Conservation (phyloP, 2,329 filamentous ascomycete species). For the Fusarium sp. region DNA sequence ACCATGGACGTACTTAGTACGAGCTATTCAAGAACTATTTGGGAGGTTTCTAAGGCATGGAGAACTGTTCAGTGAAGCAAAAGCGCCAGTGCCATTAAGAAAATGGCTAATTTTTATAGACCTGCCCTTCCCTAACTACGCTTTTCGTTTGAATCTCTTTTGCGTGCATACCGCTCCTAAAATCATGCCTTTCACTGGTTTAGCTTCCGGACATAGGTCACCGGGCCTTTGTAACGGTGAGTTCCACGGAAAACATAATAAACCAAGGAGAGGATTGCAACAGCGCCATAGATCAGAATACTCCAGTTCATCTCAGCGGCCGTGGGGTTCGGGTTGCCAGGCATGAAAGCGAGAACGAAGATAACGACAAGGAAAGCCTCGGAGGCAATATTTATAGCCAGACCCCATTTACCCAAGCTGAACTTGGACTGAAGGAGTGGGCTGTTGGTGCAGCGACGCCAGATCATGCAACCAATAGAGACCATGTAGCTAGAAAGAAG, state of each 20-base stretch:
- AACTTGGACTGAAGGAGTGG: conserved; percentile 38
- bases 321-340: conserved; percentile 33
- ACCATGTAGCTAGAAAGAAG: conserved; percentile 44
- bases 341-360: conserved; percentile 43
- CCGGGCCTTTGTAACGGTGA: conserved; percentile 37
- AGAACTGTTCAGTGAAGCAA: too few relatives aligned
- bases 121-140: rapidly evolving
- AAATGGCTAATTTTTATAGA: too few relatives aligned
- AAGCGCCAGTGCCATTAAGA: too few relatives aligned
- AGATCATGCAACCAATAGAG: conserved; percentile 44
- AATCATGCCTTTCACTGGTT: conserved; percentile 8
- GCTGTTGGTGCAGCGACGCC: conserved; percentile 32
- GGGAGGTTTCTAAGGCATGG: too few relatives aligned
- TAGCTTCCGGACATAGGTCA: conserved; percentile 33
- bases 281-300: conserved; percentile 29
- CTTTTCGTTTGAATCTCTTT: too few relatives aligned
- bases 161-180: too few relatives aligned
- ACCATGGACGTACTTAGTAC: too few relatives aligned
- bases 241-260: conserved; percentile 39
- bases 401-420: conserved; percentile 34
- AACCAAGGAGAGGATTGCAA: conserved; percentile 20
- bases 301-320: conserved; percentile 44
- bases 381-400: conserved; percentile 36
- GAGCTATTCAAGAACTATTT: too few relatives aligned
- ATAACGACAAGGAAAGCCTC: conserved; percentile 38